Base-by-base conservation (phyloP, 164 flowering plant genomes). In the Aristolochia fimbriata region DNA sequence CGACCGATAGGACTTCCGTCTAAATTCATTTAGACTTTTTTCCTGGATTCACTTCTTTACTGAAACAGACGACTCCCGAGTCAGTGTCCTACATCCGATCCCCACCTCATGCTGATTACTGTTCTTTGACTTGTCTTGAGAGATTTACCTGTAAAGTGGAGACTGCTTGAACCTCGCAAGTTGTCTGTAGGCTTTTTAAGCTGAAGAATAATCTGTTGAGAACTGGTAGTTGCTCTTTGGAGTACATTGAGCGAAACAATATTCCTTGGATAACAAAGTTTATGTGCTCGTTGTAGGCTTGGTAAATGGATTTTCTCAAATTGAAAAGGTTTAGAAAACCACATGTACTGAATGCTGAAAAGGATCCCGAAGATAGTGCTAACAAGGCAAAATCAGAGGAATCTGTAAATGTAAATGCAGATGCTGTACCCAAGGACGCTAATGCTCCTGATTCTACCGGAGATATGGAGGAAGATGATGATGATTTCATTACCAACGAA, bases 401-500 rank as follows among this genome's bases (percentile, higher is more conserved):
- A 52, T 65, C 65, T 47, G 76, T 62, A 59, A 67, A 58, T 58
- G 80, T 67, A 54, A 77, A 69, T 69, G 74, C 52, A 7, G 78
- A 65, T 48, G 67, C 47, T 56, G 47, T 61, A 63, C 65, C 67
- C 17, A 78, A 37, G 43, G 43, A 81, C 60, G 58, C 81, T 17
- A 62, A 62, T 1, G 67, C 71, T 25, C 62, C 68, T n/a, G 79
- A 79, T 58, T 50, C 79, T 51, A 25, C 69, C 13, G 69, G 61
- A 47, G 96, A 81, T 27, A 63, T 51, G 23, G 93, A 85, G 64
- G 97, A 84, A 27, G 93, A 89, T 21, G 76, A 70, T 55, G 96
- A 88, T 45, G 96, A 89, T 74, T 89, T 89, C 60, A 83, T 87
- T 15, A 70, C 76, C 0, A 79, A 86, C 51, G 98, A 89, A 74